A percentile compares a stretch with the other conserved stretches of the same genome.
These are phyloP conservation scores for Kingdonia uniflora DNA, from an alignment of 164 flowering plant genomes.

Conservation along the genomic window DNA sequence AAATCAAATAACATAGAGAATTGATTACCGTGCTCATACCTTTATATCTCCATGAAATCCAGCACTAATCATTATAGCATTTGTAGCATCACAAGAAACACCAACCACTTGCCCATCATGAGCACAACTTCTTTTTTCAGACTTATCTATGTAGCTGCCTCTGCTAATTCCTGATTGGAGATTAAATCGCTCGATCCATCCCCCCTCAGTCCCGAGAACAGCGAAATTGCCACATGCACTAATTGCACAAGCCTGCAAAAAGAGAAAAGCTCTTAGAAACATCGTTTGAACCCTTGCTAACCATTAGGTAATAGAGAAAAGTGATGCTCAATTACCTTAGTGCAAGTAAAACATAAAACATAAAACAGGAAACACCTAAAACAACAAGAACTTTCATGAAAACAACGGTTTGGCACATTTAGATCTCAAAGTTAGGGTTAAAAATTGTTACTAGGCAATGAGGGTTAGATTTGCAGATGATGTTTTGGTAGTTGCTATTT, in stretches of 20 bases:
- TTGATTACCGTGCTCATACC: constrained; percentile 23
- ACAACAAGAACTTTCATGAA: too few relatives aligned
- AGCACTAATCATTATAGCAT: constrained; percentile 77
- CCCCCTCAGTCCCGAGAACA: constrained; percentile 85
- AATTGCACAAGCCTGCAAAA: constrained; percentile 64
- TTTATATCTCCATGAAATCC: constrained; percentile 91
- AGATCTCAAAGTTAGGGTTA: too few relatives aligned
- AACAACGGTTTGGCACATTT: too few relatives aligned
- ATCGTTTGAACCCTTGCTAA: too few relatives aligned
- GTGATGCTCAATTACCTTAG: too few relatives aligned
- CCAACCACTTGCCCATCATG: constrained; percentile 85
- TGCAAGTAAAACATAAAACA: too few relatives aligned
- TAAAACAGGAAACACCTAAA: too few relatives aligned
- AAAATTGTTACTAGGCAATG: too few relatives aligned
- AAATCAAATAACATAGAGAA: background rate
- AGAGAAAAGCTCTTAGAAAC: too few relatives aligned
- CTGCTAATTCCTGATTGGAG: constrained; percentile 96
- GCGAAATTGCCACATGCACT: constrained; percentile 98
- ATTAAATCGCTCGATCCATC: constrained; percentile 95
- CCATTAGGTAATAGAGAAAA: too few relatives aligned
- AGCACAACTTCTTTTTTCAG: constrained; percentile 41
- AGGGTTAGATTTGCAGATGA: too few relatives aligned
- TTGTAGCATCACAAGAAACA: constrained; percentile 91
- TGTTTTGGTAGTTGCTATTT: too few relatives aligned
- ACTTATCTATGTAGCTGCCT: constrained; percentile 65